These are phyloP conservation scores for Citrus cavaleriei DNA, from an alignment of 345 rosid species.

Conservation along the genomic window DNA sequence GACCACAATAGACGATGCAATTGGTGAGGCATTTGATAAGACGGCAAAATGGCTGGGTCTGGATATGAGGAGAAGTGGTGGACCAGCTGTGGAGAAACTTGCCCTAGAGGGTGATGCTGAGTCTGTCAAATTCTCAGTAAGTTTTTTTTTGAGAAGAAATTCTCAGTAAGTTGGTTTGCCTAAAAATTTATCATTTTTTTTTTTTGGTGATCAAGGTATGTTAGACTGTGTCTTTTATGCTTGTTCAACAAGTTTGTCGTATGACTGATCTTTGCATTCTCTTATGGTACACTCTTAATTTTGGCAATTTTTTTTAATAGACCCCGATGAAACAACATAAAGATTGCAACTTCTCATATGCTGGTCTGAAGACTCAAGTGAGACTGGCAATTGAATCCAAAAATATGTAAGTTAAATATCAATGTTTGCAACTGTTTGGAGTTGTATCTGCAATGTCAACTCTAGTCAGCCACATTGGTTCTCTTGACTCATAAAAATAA, in stretches of 20 bases:
- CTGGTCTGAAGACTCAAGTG: constrained; percentile 97
- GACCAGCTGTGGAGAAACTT: constrained; percentile 93
- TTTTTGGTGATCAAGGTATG: background rate
- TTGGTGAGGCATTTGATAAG: constrained; percentile 95
- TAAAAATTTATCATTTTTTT: background rate
- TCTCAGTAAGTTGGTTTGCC: constrained; percentile 50
- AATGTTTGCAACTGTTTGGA: background rate
- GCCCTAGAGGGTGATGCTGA: constrained; percentile 83
- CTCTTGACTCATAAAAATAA: background rate
- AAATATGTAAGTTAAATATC: constrained; percentile 55
- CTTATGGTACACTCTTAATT: background rate
- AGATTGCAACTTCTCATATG: constrained; percentile 91
- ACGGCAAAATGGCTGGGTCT: constrained; percentile 97
- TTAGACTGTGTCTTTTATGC: background rate
- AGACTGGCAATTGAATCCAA: constrained; percentile 80
- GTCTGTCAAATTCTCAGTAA: constrained; percentile 69
- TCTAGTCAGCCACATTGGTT: background rate
- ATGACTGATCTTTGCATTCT: background rate
- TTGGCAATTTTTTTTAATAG: constrained; percentile 32
- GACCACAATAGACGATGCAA: constrained; percentile 92
- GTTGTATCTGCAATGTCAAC: constrained; percentile 1
- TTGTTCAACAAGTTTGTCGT: background rate
- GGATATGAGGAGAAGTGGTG: constrained; percentile 89
- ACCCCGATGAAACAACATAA: constrained; percentile 86
- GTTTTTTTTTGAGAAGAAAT: too few relatives aligned